Base-by-base conservation (phyloP, 768 basidiomycete species). In the Pleurotus giganteus region DNA sequence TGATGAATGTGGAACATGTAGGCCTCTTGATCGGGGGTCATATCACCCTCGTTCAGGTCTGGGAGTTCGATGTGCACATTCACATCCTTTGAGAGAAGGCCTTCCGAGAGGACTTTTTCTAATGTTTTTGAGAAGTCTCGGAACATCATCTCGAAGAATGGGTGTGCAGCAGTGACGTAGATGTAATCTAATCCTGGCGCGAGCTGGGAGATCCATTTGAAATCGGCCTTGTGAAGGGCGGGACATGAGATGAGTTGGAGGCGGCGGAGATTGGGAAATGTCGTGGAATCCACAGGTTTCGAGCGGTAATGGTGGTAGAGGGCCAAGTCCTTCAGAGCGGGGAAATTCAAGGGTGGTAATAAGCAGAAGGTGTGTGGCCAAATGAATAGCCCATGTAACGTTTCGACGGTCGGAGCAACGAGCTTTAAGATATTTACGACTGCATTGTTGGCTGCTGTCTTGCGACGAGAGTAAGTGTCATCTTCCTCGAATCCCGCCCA, bases 321-420 rank as follows among this genome's bases (percentile, higher is more conserved):
- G 21, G 46, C 46, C 5, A 47, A 31, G 12, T 47, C 46, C 3
- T 21, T 47, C 46, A 47, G 29, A 15, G 13, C 46, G n/a, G 46
- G 46, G n/a, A 47, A 32, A 27, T 47, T 27, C 13, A 47, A 29
- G 21, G 46, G 21, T 15, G 46, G 46, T 11, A 47, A 21, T 19
- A 47, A 47, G 46, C 46, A 47, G 28, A 47, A 47, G 26, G 46
- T 47, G 21, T 47, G 46, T 21, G 46, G 46, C 26, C 46, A 28
- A 8, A 47, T 26, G 46, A 47, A 47, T 23, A 47, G 46, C 7
- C 46, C 46, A 4, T 47, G 46, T 21, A 47, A 27, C n/a, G 27
- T 47, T 31, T 47, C 6, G 21, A 47, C 46, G 28, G 46, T 47
- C 29, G 46, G 46, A 12, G 46, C 46, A 27, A 47, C 28, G n/a